Conservation (phyloP, 345 rosid genomes). For the Iberis pinnata region DNA sequence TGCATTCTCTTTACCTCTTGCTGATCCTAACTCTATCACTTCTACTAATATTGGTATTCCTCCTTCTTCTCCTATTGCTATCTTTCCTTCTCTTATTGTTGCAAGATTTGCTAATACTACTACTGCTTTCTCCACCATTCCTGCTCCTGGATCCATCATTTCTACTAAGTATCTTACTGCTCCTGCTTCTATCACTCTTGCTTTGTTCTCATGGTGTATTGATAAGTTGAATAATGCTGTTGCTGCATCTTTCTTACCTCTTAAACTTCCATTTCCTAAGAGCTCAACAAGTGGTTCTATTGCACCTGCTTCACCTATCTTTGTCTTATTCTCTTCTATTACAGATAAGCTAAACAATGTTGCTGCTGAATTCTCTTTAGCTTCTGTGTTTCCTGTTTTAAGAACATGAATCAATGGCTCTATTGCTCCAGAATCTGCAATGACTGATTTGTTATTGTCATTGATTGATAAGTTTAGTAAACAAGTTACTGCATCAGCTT, state of each 20-base stretch:
- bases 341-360: slow-evolving; percentile 82
- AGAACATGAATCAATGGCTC: slow-evolving; percentile 75
- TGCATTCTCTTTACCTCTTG: slow-evolving; percentile 91
- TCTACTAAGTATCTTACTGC: slow-evolving; percentile 88
- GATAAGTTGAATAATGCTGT: slow-evolving; percentile 82
- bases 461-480: slow-evolving; percentile 84
- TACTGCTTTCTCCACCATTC: slow-evolving; percentile 92
- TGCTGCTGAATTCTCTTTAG: slow-evolving; percentile 83
- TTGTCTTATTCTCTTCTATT: slow-evolving; percentile 67
- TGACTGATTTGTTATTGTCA: slow-evolving; percentile 64
- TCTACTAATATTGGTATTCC: slow-evolving; percentile 81
- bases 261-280: slow-evolving; percentile 66
- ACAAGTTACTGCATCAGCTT: slow-evolving; percentile 79
- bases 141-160: slow-evolving; percentile 84
- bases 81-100: slow-evolving; percentile 63
- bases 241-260: slow-evolving; percentile 91
- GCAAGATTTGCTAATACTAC: slow-evolving; percentile 92
- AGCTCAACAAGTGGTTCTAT: slow-evolving; percentile 78
- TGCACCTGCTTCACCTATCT: slow-evolving; percentile 82
- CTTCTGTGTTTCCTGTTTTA: slow-evolving; percentile 70
- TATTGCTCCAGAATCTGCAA: slow-evolving; percentile 67
- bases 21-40: slow-evolving; percentile 89
- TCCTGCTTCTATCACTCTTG: slow-evolving; percentile 68
- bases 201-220: slow-evolving; percentile 74
- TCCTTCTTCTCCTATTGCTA: slow-evolving; percentile 65